Evolutionary conservation across 306 rosid species (phyloP), one percentile per base, ranked within the genome.

Genomic region (Cercis canadensis): DNA sequence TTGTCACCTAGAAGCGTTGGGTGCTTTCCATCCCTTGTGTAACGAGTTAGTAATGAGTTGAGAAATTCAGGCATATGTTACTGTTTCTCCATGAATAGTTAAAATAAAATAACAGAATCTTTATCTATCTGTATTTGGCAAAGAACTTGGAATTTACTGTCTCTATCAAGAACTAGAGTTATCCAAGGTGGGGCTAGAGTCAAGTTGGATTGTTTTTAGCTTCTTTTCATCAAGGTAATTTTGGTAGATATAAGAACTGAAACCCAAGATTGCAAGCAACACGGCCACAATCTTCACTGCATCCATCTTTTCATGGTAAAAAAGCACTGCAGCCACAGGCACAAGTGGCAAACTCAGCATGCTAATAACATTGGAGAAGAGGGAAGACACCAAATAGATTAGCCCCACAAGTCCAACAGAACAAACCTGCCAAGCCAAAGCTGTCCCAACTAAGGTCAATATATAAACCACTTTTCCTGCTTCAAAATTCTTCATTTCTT

Each of bases 301-400:
- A 53, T 78, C 84, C 88, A 87, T 80, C 45, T 71, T 41, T 72
- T 90, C 96, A 69, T 82, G 91, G 73, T 87, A 85, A 55, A 82
- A 55, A 34, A 87, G 36, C 51, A 90, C 80, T 11, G 91, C 75
- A 56, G 89, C 91, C 34, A 86, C 76, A 15, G 93, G 96, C 10
- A 87, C 84, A 69, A 87, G 72, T 39, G 91, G 93, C 61, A 90
- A 76, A 18, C 88, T 87, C 54, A 82, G 60, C 34, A 91, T 90
- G 68, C 96, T 87, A 43, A 90, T 84, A 14, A 86, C 88, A 58
- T 90, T 87, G 10, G 96, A 90, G 84, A 90, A 90, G 18, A 90
- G 80, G 14, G 93, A 84, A 54, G 91, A 83, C 18, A 84, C 96
- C 53, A 84, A 68, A 37, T 81, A 90, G 59, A 90, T 82, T 62